Evolutionary conservation across 495 filamentous ascomycete species (phyloP).

Genomic region (Penicillium dipodomyicola): DNA sequence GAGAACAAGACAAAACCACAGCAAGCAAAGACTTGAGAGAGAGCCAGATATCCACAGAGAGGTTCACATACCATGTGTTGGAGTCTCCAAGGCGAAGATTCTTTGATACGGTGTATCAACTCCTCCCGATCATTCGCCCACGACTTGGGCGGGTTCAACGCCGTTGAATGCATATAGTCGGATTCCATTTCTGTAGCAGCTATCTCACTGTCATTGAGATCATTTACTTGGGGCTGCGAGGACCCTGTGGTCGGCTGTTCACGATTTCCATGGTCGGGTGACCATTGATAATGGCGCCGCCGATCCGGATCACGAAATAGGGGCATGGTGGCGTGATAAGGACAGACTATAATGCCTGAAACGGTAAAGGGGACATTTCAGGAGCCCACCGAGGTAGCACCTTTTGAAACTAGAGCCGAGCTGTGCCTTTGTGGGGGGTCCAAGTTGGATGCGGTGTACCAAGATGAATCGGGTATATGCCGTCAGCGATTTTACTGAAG

Average conservation of each 20-base stretch:
- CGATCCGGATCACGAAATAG: constrained; percentile 42
- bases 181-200: constrained; percentile 4
- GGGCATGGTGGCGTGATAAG: constrained; percentile 35
- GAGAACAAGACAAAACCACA: not conserved
- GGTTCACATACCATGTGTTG: constrained; percentile 57
- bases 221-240: constrained; percentile 16
- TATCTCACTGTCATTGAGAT: constrained; percentile 6
- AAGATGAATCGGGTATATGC: constrained; percentile 20
- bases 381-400: constrained; percentile 20
- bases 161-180: constrained; percentile 6
- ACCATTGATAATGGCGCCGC: constrained; percentile 33
- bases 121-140: constrained; percentile 61
- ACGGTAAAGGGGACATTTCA: constrained; percentile 23
- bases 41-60: not conserved
- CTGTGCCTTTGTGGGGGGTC: constrained; percentile 22
- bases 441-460: constrained; percentile 29
- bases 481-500: constrained; percentile 15
- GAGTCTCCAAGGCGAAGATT: constrained; percentile 73
- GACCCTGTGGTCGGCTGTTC: constrained; percentile 18
- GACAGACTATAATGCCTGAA: constrained; percentile 18
- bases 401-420: constrained; percentile 14
- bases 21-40: not conserved
- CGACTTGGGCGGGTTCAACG: constrained; percentile 18
- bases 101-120: constrained; percentile 83
- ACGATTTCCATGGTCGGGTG: constrained; percentile 25